Base-by-base conservation (phyloP, 1,284 basidiomycete species). In the Psilocybe mexicana region DNA sequence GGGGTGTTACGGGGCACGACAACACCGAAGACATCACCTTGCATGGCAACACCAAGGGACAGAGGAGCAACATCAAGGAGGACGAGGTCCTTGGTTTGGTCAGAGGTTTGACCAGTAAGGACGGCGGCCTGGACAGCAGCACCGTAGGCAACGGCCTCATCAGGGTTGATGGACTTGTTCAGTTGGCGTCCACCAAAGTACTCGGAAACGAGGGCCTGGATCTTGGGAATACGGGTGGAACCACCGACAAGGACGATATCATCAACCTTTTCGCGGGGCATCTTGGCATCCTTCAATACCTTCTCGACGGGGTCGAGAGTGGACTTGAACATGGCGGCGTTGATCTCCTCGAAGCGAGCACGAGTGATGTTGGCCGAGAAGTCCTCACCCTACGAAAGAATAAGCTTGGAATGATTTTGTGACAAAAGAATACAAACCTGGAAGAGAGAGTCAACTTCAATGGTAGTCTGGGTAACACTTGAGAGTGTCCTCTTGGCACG, bases 301-400 rank as follows among this genome's bases (percentile, higher is more conserved):
- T 97, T 97, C 80, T 98, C 95, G 63, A 99, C 97, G 58, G 97
- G 97, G 65, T 98, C 96, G 61, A 99, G 81, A 63, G 96, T 99
- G 46, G 94, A 95, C 80, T 96, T 96, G 89, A 99, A 99, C 72
- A 90, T 80, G 52, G 78, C 70, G 62, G 93, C 93, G 76, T 98
- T 98, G 83, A 99, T 96, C 83, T 99, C 96, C 81, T 99, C 97
- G 82, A 99, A 99, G 76, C 96, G 94, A 69, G 97, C 97, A 87
- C 97, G 94, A 68, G 94, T 95, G 77, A 98, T 96, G 78, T 89
- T 94, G 70, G 95, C 88, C 51, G 92, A 94, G 84, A 98, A 98
- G 81, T 98, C 95, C 72, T 92, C 90, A 61, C 91, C 90, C 87
- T 90, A 61, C 28, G 26, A 49, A 10, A 45, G 43, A 52, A 59